phyloP scores from a whole-genome alignment of 805 yeast species.

The Zygosaccharomyces rouxii region DNA sequence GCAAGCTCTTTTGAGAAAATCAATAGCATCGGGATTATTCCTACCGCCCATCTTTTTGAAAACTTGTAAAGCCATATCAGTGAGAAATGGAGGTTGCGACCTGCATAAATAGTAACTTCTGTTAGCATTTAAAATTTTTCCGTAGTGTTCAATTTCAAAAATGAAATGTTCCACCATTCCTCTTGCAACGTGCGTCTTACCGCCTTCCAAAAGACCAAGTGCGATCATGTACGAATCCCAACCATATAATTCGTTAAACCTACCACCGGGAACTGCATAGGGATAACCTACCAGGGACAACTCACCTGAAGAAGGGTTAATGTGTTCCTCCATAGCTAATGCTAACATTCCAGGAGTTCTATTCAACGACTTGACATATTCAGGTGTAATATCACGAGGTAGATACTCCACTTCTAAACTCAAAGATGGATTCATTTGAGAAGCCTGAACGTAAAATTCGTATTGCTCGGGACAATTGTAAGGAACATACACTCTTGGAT shows the following conservation, averaged over 20 bases:
- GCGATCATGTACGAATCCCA: slow-evolving; percentile 97
- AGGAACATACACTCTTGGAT: slow-evolving; percentile 79
- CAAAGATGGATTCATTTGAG: slow-evolving; percentile 50
- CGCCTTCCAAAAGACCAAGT: slow-evolving; percentile 69
- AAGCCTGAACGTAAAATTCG: slow-evolving; percentile 56
- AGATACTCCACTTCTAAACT: slow-evolving; percentile 69
- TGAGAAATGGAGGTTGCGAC: slow-evolving; percentile 94
- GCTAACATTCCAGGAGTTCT: slow-evolving; percentile 82
- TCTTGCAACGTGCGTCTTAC: slow-evolving; percentile 62
- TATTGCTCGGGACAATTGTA: slow-evolving; percentile 63
- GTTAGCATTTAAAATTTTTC: slow-evolving; percentile 90
- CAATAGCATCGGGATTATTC: slow-evolving; percentile 46
- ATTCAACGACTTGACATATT: slow-evolving; percentile 70
- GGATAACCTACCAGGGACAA: slow-evolving; percentile 61
- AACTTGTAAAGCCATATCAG: slow-evolving; percentile 81
- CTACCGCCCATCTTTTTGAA: slow-evolving; percentile 54
- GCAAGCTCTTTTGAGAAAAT: slow-evolving; percentile 60
- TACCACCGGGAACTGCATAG: slow-evolving; percentile 94
- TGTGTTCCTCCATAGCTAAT: slow-evolving; percentile 57
- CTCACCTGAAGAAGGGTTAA: slow-evolving; percentile 50
- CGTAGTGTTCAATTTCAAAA: slow-evolving; percentile 84
- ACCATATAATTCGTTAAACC: slow-evolving; percentile 94
- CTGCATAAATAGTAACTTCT: slow-evolving; percentile 85
- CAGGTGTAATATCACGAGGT: slow-evolving; percentile 71
- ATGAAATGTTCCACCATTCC: slow-evolving; percentile 92